A percentile compares a stretch with the other conserved stretches of the same genome.
Conservation (phyloP, 768 basidiomycete genomes). For the Wakefieldia striispora region DNA sequence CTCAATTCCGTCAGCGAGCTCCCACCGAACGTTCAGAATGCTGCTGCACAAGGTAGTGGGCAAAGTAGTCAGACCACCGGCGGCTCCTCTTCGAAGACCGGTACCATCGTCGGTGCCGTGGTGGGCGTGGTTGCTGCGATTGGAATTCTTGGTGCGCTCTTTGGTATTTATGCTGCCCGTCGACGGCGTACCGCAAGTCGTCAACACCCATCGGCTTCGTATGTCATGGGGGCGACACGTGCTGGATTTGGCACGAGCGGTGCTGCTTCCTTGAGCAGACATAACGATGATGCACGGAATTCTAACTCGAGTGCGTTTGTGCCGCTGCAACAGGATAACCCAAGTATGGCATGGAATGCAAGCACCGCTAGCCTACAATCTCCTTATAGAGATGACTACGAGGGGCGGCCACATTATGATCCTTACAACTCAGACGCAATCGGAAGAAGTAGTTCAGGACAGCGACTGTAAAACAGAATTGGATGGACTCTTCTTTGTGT, state of each 20-base stretch:
- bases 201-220: conserved; percentile 32
- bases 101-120: conserved; percentile 27
- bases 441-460: conserved; percentile 26
- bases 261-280: conserved; percentile 18
- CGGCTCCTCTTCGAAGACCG: conserved; percentile 25
- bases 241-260: conserved; percentile 29
- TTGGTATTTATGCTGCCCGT: conserved; percentile 49
- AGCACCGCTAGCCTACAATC: conserved; percentile 47
- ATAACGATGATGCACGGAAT: conserved; percentile 31
- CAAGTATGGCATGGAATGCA: conserved; percentile 56
- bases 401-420: conserved; percentile 22
- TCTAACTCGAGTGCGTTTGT: conserved; percentile 71
- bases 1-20: conserved; percentile 25
- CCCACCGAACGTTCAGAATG: conserved; percentile 40
- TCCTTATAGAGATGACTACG: conserved; percentile 35
- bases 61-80: conserved; percentile 9
- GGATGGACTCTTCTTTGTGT: background rate
- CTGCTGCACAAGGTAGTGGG: conserved; percentile 38
- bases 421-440: conserved; percentile 25
- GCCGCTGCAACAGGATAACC: conserved; percentile 64
- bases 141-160: conserved; percentile 29
- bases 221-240: conserved; percentile 38
- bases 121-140: conserved; percentile 31
- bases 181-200: conserved; percentile 45
- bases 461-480: conserved; percentile 21